Evolutionary conservation across 2,329 filamentous ascomycete species (phyloP), one percentile per base, ranked within the genome.

Genomic region (Claviceps sp.): DNA sequence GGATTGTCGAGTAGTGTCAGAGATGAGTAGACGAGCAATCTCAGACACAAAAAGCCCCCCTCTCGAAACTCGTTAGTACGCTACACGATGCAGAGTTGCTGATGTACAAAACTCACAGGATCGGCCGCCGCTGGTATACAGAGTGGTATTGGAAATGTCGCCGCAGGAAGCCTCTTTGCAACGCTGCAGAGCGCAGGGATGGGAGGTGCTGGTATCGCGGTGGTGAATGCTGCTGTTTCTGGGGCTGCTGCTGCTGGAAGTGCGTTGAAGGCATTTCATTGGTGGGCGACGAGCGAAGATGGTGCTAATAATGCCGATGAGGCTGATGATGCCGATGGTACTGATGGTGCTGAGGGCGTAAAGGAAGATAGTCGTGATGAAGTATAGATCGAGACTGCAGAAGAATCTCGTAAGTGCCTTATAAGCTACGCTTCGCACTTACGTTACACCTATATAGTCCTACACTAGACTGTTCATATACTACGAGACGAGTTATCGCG

Each of bases 121-220:
- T 6, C 37, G 3, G 8, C 4, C 1, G 38, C 38, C 16, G 38
- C 47, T 5, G 14, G 4, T 5, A 40, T 57, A 0, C 66, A 68
- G 17, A 56, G 57, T 7, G 37, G 41, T 1, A 60, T 65, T 1
- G 66, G 65, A 1, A 65, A 56, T 26, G 63, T 67, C 3, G 56
- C 19, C 0, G 59, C 59, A 0, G 49, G 53, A 0, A 56, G 60
- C 6, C 0, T 57, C 1, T 67, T 69, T 22, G 61, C 67, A 1
- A 59, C 50, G 2, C 55, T 68, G 0, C 62, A 67, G 56, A 68
- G 64, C 46, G 66, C 64, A 0, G 66, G 51, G 0, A 56, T 55
- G 2, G 64, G 60, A 0, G 67, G 67, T 1, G 60, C 57, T 16
- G 62, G 62, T 1, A 50, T 57, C 3, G 58, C 58, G 0, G 52